Evolutionary conservation across 129 eudicot genomes (phyloP).

Genomic region (Artemisia annua): DNA sequence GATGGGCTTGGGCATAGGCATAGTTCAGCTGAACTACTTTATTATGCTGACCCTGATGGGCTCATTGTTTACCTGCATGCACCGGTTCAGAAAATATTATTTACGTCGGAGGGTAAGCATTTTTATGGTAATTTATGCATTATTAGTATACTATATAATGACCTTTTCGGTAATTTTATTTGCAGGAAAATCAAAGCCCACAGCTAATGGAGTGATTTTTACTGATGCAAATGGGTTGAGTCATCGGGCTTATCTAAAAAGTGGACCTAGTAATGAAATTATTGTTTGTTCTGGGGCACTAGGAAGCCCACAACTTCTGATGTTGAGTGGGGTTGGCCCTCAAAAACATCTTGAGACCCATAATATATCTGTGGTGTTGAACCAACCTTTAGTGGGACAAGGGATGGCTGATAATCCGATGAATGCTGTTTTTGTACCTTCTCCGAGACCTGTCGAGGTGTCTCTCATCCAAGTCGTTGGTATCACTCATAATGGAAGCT

Average conservation of each 20-base stretch:
- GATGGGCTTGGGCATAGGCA: conserved; percentile 64
- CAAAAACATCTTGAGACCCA: conserved; percentile 61
- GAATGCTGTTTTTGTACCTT: conserved; percentile 80
- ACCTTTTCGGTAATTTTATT: conserved; percentile 6
- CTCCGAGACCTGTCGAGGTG: conserved; percentile 77
- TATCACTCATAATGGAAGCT: conserved; percentile 68
- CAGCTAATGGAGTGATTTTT: conserved; percentile 70
- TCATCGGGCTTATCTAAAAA: conserved; percentile 67
- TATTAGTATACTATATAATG: not conserved
- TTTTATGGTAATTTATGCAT: not conserved
- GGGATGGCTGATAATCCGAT: conserved; percentile 90
- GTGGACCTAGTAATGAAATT: conserved; percentile 59
- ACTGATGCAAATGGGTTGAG: conserved; percentile 53
- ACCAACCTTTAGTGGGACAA: conserved; percentile 74
- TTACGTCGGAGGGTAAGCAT: conserved; percentile 52
- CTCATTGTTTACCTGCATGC: conserved; percentile 63
- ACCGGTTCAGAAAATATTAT: conserved; percentile 63
- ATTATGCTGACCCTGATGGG: conserved; percentile 60
- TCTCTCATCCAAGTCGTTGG: conserved; percentile 87
- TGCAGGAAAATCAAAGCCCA: conserved; percentile 53
- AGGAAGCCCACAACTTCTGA: conserved; percentile 88
- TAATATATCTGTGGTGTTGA: conserved; percentile 58
- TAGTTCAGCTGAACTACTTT: conserved; percentile 72
- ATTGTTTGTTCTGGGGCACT: conserved; percentile 79
- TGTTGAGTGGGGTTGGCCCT: conserved; percentile 95